Percentiles rank a stretch among this genome's conserved stretches.
These are phyloP conservation scores for Anthracocystis setariae DNA, from an alignment of 1,284 basidiomycete genomes.

Conservation along the genomic window DNA sequence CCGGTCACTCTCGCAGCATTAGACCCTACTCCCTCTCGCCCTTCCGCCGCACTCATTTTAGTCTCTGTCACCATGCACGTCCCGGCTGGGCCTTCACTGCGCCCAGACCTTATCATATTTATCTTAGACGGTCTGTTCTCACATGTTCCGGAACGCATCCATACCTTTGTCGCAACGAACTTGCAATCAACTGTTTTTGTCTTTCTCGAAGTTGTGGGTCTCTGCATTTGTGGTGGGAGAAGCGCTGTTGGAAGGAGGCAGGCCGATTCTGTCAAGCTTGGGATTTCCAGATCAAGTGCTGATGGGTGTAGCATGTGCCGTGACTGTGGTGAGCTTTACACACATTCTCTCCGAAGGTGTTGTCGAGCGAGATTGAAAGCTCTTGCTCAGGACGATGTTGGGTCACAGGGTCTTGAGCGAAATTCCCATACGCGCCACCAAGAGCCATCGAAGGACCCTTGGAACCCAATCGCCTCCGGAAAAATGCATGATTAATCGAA, in stretches of 20 bases:
- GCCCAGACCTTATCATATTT: constrained; percentile 15
- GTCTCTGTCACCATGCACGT: constrained; percentile 19
- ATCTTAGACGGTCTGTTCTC: constrained; percentile 10
- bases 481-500: too few species aligned
- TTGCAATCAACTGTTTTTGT: constrained; percentile 26
- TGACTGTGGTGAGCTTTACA: too few species aligned
- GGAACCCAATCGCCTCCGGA: too few species aligned
- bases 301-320: background rate
- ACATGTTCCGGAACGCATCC: constrained; percentile 27
- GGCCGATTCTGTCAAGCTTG: background rate
- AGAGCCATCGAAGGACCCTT: too few species aligned
- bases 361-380: background rate
- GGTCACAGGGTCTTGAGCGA: too few species aligned
- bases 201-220: background rate
- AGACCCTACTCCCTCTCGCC: constrained; percentile 1
- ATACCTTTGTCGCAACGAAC: constrained; percentile 22
- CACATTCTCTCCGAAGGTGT: too few species aligned
- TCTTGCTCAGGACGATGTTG: too few species aligned
- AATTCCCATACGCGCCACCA: too few species aligned
- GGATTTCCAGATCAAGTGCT: background rate
- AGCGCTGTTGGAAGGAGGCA: background rate
- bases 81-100: constrained; percentile 11
- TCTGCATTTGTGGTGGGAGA: background rate
- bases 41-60: constrained; percentile 8
- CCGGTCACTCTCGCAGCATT: constrained; percentile 18